Conservation (phyloP, 495 filamentous ascomycete species). For the Penicillium crystallinum region DNA sequence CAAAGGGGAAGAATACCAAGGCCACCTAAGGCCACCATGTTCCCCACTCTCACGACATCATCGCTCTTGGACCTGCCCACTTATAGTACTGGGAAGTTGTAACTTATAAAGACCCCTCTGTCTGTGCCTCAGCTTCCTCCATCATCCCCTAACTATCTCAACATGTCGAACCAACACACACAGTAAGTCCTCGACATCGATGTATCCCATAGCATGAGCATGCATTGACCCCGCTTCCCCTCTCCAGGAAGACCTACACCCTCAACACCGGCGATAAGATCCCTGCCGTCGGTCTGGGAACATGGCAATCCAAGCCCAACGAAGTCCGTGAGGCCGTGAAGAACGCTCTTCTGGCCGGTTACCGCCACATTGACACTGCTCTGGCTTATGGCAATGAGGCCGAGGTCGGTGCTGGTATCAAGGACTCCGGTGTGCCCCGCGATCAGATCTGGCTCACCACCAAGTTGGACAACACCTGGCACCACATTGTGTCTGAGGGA, state of each 20-base stretch:
- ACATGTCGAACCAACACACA: conserved; percentile 41
- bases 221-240: conserved; percentile 1
- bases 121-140: background rate
- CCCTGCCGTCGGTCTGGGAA: conserved; percentile 76
- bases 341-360: conserved; percentile 67
- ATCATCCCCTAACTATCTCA: conserved; percentile 11
- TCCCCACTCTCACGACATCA: conserved; percentile 16
- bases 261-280: conserved; percentile 79
- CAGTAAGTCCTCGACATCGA: conserved; percentile 27
- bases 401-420: conserved; percentile 75
- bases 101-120: conserved; percentile 8
- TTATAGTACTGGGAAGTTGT: background rate
- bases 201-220: background rate
- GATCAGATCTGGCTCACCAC: conserved; percentile 82
- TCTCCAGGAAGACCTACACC: conserved; percentile 55
- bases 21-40: background rate
- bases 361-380: conserved; percentile 71
- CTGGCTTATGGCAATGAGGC: conserved; percentile 79
- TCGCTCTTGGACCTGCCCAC: conserved; percentile 37
- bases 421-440: conserved; percentile 72
- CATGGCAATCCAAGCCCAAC: conserved; percentile 67
- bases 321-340: conserved; percentile 68
- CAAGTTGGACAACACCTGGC: conserved; percentile 81
- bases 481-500: conserved; percentile 64
- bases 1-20: background rate